Conservation (phyloP, 352 stramenopile genomes). For the Pythium pectinolyticum region DNA sequence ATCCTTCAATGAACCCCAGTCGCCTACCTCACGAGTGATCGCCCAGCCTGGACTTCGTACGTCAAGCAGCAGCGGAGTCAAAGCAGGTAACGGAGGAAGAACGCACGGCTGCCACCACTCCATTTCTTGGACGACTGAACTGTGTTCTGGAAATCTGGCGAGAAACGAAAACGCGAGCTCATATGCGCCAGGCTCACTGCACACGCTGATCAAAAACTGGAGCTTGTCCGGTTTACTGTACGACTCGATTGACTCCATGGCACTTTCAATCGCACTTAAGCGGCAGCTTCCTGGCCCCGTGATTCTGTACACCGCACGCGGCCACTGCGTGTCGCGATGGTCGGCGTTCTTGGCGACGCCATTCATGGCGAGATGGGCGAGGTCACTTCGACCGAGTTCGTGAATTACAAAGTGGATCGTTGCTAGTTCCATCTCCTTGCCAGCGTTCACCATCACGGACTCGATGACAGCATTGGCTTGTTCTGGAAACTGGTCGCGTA, state of each 20-base stretch:
- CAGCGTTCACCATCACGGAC: neutral
- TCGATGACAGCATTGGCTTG: neutral
- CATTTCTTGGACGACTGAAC: neutral
- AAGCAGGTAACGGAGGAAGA: neutral
- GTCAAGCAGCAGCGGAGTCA: neutral
- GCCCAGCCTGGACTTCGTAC: neutral
- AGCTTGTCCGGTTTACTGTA: neutral
- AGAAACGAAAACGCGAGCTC: neutral
- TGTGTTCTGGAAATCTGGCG: neutral
- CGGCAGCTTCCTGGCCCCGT: neutral
- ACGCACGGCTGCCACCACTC: neutral
- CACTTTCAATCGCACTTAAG: neutral
- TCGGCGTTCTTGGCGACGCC: neutral
- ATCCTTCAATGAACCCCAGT: neutral
- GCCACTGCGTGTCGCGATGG: neutral
- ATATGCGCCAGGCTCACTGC: neutral
- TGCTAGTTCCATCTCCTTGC: neutral
- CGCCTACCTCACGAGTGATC: neutral
- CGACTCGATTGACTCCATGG: neutral
- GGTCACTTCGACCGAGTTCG: neutral
- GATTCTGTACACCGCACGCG: neutral
- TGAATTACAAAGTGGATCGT: constrained; percentile 6
- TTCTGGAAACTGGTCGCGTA: neutral
- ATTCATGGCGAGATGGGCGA: neutral
- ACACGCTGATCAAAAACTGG: neutral